phyloP scores from a whole-genome alignment of 2,329 filamentous ascomycete genomes.

The Penicillium verrucosum region DNA sequence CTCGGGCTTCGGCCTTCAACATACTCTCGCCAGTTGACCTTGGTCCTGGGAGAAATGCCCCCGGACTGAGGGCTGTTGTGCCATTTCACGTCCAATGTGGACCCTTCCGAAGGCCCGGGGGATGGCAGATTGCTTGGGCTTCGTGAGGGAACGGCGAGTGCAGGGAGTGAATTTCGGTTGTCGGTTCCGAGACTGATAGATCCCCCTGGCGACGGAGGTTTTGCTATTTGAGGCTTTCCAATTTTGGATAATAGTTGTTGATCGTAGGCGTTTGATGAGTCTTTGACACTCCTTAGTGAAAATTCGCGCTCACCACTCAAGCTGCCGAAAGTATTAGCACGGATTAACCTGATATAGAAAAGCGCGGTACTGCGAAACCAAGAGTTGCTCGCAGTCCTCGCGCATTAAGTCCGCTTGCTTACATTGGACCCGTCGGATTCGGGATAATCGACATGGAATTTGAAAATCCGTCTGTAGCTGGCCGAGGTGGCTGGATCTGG shows the following conservation, averaged over 20 bases:
- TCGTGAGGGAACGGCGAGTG: slow-evolving; percentile 35
- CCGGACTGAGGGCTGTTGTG: slow-evolving; percentile 41
- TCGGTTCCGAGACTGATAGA: slow-evolving; percentile 35
- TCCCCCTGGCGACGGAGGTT: slow-evolving; percentile 53
- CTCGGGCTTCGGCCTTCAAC: slow-evolving; percentile 44
- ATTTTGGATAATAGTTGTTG: slow-evolving; percentile 62
- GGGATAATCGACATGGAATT: slow-evolving; percentile 31
- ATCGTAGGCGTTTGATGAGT: slow-evolving; percentile 61
- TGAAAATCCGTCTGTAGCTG: slow-evolving; percentile 33
- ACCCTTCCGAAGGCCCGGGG: slow-evolving; percentile 30
- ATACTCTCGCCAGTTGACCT: slow-evolving; percentile 42
- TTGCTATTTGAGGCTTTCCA: slow-evolving; percentile 60
- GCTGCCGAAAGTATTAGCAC: slow-evolving; percentile 35
- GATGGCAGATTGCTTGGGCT: slow-evolving; percentile 32
- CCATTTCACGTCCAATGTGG: slow-evolving; percentile 38
- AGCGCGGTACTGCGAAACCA: not conserved
- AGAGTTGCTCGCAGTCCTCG: not conserved
- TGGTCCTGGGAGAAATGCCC: slow-evolving; percentile 41
- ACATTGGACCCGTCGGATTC: slow-evolving; percentile 32
- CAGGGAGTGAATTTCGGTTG: slow-evolving; percentile 28
- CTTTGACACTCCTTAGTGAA: slow-evolving; percentile 55
- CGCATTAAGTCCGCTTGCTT: slow-evolving; percentile 28
- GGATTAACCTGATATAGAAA: not conserved
- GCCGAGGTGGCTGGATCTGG: slow-evolving; percentile 35
- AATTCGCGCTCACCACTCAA: slow-evolving; percentile 60